Evolutionary conservation across 2,329 filamentous ascomycete genomes (phyloP), one percentile per base, ranked within the genome.

Genomic region (Colletotrichum truncatum): DNA sequence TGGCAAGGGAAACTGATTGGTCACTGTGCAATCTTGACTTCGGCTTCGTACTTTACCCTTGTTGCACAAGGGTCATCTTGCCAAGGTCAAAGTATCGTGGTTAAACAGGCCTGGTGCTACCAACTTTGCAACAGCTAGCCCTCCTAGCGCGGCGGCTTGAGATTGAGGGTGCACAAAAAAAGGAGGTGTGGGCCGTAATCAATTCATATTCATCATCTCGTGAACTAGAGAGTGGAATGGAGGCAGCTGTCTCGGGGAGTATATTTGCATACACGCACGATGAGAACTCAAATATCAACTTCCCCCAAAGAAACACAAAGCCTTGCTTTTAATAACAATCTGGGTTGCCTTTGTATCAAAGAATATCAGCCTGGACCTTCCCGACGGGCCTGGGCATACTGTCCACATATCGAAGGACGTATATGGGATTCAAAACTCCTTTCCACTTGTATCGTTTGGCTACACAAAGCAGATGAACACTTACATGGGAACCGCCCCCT

Each of bases 401-500:
- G 11, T 10, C 28, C 34, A 23, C 36, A 38, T 39, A 48, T 53
- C 32, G 34, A 36, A 38, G 36, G 25, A 16, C 32, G 48, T 26
- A 21, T 36, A 59, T 30, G 28, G 36, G 34, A 21, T 46, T 28
- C 21, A 36, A 21, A 28, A 14, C 18, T 21, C 34, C 23, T 36
- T 7, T 10, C 46, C 25, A 34, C 26, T 36, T 45, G 21, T 4
- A 10, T 36, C n/a, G n/a, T n/a, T n/a, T n/a, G 18, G 63, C 48
- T 38, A 62, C 57, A 56, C 23, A 43, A 23, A 23, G 26, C 30
- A 55, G 49, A 55, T 65, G 52, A 43, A 21, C 34, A 43, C 26
- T 53, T 58, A n/a, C 14, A 30, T 38, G 16, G 28, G 64, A 66
- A 57, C 67, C 68, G 55, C 52, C 14, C 49, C 54, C 64, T 55